Evolutionary conservation across 1,284 basidiomycete species (phyloP), one percentile per base, ranked within the genome.

Genomic region (Anthracocystis setariae): DNA sequence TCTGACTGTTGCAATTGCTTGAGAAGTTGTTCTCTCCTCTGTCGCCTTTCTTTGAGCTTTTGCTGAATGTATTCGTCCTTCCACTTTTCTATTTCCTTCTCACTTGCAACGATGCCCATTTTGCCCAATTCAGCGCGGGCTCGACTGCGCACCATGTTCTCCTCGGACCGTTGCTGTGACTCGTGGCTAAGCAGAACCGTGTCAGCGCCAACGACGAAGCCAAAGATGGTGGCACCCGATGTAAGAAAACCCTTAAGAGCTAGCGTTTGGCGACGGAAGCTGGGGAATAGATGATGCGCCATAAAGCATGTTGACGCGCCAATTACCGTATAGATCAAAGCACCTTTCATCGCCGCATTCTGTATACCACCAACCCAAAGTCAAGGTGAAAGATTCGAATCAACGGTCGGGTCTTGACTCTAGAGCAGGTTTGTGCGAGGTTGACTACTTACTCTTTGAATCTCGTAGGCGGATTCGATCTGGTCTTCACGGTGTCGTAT

Each of bases 81-180:
- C 78, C 78, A 80, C 46, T 60, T 67, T 43, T 80, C 77, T 44
- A 80, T 80, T 46, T 80, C 73, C 32, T 55, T 61, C 27, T 80
- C 78, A 40, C 68, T 75, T 10, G 76, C 78, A 4, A 80, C 63
- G 37, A 80, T 78, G 1, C 78, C 78, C 48, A 62, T 61, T 21
- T 58, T 66, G 13, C 76, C 78, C 24, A 80, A 47, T 21, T 80
- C 78, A 12, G 69, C 61, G 0, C 78, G 25, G 5, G 78, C 78
- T 10, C 73, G 39, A 27, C 53, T 63, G 3, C 78, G 35, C 3
- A 80, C 72, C 61, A 75, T 61, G 38, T 78, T 73, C 50, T 80
- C 78, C 23, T 77, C 73, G 7, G 64, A 64, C 9, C 78, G 39
- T 39, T 80, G 73, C 32, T 70, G 57, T 12, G 52, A 54, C 52